phyloP scores from a whole-genome alignment of 1,284 basidiomycete genomes.

The Tremellales sp. region DNA sequence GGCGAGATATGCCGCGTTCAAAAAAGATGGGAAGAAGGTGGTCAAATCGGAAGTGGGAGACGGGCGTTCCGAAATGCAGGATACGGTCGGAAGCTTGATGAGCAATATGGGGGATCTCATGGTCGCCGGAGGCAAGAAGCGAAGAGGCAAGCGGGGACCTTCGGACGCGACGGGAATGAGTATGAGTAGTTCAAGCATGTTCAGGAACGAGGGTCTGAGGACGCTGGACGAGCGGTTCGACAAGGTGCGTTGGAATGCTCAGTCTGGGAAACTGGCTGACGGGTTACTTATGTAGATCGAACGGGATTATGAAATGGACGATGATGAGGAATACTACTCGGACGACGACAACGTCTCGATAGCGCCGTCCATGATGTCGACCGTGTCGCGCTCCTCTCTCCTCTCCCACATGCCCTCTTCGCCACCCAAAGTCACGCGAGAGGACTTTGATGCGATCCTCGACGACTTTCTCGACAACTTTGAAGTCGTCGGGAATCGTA shows the following conservation, averaged over 20 bases:
- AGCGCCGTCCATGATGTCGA: conserved; percentile 34
- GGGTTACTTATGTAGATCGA: conserved; percentile 55
- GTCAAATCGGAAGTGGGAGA: conserved; percentile 30
- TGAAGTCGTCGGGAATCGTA: conserved; percentile 79
- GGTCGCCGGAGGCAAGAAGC: conserved; percentile 70
- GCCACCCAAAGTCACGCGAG: conserved; percentile 66
- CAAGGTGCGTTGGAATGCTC: conserved; percentile 56
- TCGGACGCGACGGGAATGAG: conserved; percentile 81
- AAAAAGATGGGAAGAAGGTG: conserved; percentile 38
- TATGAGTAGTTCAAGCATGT: conserved; percentile 97
- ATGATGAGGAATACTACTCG: conserved; percentile 52
- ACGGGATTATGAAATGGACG: conserved; percentile 65
- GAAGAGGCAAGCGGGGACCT: conserved; percentile 65
- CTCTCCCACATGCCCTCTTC: conserved; percentile 11
- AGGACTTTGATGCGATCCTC: conserved; percentile 88
- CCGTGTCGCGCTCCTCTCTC: conserved; percentile 28
- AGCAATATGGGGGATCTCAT: conserved; percentile 55
- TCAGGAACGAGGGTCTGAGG: conserved; percentile 80
- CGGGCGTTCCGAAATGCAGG: conserved; percentile 66
- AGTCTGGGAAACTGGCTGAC: not conserved
- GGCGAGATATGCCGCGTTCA: conserved; percentile 71
- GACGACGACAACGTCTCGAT: conserved; percentile 42
- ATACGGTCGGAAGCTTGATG: conserved; percentile 71
- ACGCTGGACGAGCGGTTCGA: conserved; percentile 92
- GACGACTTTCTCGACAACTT: conserved; percentile 92